These are phyloP conservation scores for Chlorencoelia australis DNA, from an alignment of 2,329 filamentous ascomycete species.

Conservation along the genomic window DNA sequence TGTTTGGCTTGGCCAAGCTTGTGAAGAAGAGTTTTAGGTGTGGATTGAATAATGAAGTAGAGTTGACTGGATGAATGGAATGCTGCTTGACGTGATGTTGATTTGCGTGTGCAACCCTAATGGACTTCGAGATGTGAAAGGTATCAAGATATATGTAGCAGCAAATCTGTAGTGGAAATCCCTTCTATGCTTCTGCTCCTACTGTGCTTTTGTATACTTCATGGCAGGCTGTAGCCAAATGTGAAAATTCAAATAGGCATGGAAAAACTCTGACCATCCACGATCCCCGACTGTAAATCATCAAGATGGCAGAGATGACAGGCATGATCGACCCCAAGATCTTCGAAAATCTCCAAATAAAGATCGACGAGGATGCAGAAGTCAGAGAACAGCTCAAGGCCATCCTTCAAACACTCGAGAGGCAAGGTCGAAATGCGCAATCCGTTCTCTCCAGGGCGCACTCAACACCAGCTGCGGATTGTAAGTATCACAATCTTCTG, in stretches of 20 bases:
- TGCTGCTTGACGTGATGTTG: too few relatives aligned
- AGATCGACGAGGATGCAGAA: conserved; percentile 77
- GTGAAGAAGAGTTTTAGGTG: conserved; percentile 43
- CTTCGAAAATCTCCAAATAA: conserved; percentile 77
- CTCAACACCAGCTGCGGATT: conserved; percentile 60
- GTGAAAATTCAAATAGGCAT: too few relatives aligned
- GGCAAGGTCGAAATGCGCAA: conserved; percentile 71
- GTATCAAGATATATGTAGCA: not conserved
- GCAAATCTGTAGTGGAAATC: not conserved
- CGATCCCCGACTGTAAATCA: conserved; percentile 2
- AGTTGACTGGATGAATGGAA: too few relatives aligned
- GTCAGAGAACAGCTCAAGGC: conserved; percentile 77
- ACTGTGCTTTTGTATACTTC: too few relatives aligned
- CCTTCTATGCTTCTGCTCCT: too few relatives aligned
- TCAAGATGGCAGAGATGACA: conserved; percentile 12
- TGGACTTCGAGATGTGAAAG: too few relatives aligned
- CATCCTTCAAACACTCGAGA: conserved; percentile 72
- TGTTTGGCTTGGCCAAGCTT: conserved; percentile 38
- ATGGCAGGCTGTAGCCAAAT: too few relatives aligned
- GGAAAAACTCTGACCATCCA: too few relatives aligned
- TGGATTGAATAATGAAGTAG: too few relatives aligned
- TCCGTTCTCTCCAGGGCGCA: conserved; percentile 83
- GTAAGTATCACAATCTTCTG: conserved; percentile 33
- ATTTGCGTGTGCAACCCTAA: too few relatives aligned
- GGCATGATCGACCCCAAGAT: conserved; percentile 54